Conservation (phyloP, 2,329 filamentous ascomycete species). For the Beauveria pseudobassiana region DNA sequence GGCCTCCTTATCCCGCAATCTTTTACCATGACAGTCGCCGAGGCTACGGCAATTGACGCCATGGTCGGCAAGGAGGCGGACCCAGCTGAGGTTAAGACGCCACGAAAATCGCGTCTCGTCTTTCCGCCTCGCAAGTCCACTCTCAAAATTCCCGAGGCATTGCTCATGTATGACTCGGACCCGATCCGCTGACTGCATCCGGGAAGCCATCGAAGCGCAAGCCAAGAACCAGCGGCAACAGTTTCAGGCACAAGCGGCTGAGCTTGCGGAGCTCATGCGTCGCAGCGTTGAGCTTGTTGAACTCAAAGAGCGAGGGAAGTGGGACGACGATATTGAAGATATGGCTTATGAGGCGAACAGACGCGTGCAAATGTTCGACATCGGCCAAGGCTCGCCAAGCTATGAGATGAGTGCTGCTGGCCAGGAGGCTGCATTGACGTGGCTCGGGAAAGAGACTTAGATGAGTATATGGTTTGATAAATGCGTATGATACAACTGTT, state of each 20-base stretch:
- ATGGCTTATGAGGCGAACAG: slow-evolving; percentile 26
- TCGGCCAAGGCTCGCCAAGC: slow-evolving; percentile 24
- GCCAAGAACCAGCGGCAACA: slow-evolving; percentile 28
- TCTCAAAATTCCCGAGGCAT: slow-evolving; percentile 40
- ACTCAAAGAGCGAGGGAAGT: slow-evolving; percentile 32
- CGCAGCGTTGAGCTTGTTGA: slow-evolving; percentile 41
- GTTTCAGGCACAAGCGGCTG: slow-evolving; percentile 38
- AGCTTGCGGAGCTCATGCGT: slow-evolving; percentile 41
- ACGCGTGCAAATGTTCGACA: slow-evolving; percentile 31
- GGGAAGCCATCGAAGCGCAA: slow-evolving; percentile 12
- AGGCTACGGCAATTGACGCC: slow-evolving; percentile 19
- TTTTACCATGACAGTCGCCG: slow-evolving; percentile 31
- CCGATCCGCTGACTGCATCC: slow-evolving; percentile 16
- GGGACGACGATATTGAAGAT: slow-evolving; percentile 32
- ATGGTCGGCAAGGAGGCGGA: slow-evolving; percentile 13
- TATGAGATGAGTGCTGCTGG: slow-evolving; percentile 22
- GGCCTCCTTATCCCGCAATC: slow-evolving; percentile 38
- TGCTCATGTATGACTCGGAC: slow-evolving; percentile 39
- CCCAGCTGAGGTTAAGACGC: slow-evolving; percentile 18
- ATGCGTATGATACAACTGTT: too few species aligned
- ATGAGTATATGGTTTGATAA: neutral
- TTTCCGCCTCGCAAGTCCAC: slow-evolving; percentile 42
- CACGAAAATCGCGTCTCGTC: slow-evolving; percentile 34
- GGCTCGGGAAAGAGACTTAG: slow-evolving; percentile 21
- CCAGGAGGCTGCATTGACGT: slow-evolving; percentile 20